phyloP scores from a whole-genome alignment of 1,139 yeast species.

The Arxiozyma heterogenica region DNA sequence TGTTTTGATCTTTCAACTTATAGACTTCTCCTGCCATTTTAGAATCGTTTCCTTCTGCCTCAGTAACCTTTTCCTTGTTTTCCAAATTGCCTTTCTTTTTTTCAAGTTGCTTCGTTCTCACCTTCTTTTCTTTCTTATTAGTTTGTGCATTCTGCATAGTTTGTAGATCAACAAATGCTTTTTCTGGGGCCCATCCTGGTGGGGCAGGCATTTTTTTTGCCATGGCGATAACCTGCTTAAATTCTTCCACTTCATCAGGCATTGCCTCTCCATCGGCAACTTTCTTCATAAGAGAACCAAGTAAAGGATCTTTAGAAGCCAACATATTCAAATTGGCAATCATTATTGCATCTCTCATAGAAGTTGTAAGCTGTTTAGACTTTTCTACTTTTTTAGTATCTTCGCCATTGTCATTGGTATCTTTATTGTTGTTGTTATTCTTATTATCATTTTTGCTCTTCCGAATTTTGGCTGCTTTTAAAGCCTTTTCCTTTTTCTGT shows the following conservation, averaged over 20 bases:
- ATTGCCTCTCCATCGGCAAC: conserved; percentile 79
- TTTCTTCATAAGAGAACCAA: conserved; percentile 64
- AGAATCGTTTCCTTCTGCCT: background rate
- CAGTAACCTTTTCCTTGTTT: background rate
- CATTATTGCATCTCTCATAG: conserved; percentile 63
- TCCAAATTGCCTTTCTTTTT: too few relatives aligned
- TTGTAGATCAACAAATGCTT: background rate
- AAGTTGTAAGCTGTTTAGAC: background rate
- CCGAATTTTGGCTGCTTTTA: conserved; percentile 8
- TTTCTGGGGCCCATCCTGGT: conserved; percentile 22
- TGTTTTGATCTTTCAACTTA: background rate
- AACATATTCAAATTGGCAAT: conserved; percentile 72
- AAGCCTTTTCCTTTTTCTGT: background rate
- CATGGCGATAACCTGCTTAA: conserved; percentile 67
- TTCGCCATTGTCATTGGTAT: background rate
- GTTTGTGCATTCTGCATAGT: background rate
- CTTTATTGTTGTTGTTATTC: background rate
- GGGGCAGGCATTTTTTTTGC: conserved; percentile 70
- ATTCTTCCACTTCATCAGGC: conserved; percentile 58
- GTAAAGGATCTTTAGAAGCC: conserved; percentile 61
- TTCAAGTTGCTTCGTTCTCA: background rate
- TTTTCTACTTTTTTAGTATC: background rate
- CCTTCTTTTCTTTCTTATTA: conserved; percentile 1
- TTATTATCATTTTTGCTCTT: conserved; percentile 29
- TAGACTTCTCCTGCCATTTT: background rate